A percentile compares a stretch with the other conserved stretches of the same genome.
These are phyloP conservation scores for Calophaca sinica DNA, from an alignment of 306 rosid genomes.

Conservation along the genomic window DNA sequence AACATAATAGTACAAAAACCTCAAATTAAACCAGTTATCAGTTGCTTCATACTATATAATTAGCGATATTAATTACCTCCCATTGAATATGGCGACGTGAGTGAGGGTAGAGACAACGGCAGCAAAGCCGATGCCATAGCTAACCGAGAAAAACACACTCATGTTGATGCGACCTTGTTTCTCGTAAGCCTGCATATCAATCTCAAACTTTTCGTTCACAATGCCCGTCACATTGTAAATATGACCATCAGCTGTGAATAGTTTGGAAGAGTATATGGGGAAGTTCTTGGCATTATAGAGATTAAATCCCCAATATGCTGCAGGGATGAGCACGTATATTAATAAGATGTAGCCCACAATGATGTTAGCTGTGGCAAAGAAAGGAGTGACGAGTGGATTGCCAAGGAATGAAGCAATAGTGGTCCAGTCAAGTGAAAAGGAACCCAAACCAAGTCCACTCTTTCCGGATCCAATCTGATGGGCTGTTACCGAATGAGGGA, in stretches of 20 bases:
- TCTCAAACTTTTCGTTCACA: constrained; percentile 66
- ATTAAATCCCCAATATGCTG: constrained; percentile 64
- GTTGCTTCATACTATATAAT: no score
- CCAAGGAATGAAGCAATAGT: constrained; percentile 60
- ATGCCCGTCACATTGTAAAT: constrained; percentile 55
- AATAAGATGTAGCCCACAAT: constrained; percentile 56
- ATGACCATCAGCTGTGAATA: constrained; percentile 55
- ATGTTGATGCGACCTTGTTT: constrained; percentile 59
- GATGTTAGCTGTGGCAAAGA: constrained; percentile 62
- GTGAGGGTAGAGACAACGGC: constrained; percentile 61
- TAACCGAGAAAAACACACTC: constrained; percentile 59
- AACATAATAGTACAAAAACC: no score
- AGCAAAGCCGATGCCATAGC: constrained; percentile 76
- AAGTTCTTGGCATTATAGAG: constrained; percentile 61
- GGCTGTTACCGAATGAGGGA: constrained; percentile 60
- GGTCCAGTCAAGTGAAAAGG: constrained; percentile 69
- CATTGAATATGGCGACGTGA: constrained; percentile 71
- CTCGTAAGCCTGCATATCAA: constrained; percentile 56
- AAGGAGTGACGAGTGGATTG: constrained; percentile 69
- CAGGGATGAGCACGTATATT: constrained; percentile 59
- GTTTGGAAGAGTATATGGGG: constrained; percentile 61
- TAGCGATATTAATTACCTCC: constrained; percentile 42
- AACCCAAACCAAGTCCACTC: constrained; percentile 67
- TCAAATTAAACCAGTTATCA: no score
- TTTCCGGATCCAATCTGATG: constrained; percentile 76